Percentiles rank a stretch among this genome's conserved stretches.
phyloP scores from a whole-genome alignment of 129 eudicot species.

The Flaveria sonorensis region DNA sequence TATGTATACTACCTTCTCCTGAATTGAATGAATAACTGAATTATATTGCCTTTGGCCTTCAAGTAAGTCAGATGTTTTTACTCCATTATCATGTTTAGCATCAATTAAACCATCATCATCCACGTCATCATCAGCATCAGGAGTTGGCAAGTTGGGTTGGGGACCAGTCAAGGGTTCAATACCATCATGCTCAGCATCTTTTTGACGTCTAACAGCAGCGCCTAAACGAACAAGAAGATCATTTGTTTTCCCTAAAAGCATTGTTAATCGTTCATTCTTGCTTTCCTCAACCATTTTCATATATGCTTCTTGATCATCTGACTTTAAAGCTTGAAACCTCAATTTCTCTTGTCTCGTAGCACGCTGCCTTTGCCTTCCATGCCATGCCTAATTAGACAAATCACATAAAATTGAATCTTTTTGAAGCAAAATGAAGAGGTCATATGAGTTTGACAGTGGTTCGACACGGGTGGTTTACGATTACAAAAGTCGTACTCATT shows the following conservation, averaged over 20 bases:
- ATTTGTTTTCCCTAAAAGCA: slow-evolving; percentile 95
- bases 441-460: background rate
- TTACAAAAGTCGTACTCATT: background rate
- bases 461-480: background rate
- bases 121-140: slow-evolving; percentile 44
- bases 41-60: slow-evolving; percentile 98
- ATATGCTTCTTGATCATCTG: slow-evolving; percentile 99
- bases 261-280: slow-evolving; percentile 90
- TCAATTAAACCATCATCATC: slow-evolving; percentile 56
- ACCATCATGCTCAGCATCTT: slow-evolving; percentile 84
- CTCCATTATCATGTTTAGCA: slow-evolving; percentile 39
- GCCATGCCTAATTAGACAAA: slow-evolving; percentile 75
- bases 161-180: slow-evolving; percentile 75
- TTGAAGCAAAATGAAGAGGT: background rate
- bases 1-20: slow-evolving; percentile 73
- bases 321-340: slow-evolving; percentile 93
- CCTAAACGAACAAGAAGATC: slow-evolving; percentile 94
- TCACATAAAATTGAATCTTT: background rate
- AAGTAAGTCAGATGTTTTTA: slow-evolving; percentile 73
- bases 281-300: slow-evolving; percentile 99
- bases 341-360: slow-evolving; percentile 90
- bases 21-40: slow-evolving; percentile 88
- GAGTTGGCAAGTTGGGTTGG: slow-evolving; percentile 48
- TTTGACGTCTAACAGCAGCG: slow-evolving; percentile 98
- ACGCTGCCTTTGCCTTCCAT: slow-evolving; percentile 96